Conservation (phyloP, 1,284 basidiomycete genomes). For the Apiotrichum sp. region DNA sequence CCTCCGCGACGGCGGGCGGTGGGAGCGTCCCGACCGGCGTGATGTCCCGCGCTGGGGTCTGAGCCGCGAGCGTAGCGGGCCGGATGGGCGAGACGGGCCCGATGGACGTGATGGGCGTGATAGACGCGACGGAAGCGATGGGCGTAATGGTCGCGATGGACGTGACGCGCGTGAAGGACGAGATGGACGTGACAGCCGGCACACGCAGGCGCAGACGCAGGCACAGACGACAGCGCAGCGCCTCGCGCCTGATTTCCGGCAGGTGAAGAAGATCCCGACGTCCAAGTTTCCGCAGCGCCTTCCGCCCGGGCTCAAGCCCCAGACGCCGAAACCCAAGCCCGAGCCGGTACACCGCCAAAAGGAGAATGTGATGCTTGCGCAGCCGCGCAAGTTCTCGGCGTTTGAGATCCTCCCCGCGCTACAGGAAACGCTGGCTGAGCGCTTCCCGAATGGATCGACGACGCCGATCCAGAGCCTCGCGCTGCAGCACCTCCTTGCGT, state of each 20-base stretch:
- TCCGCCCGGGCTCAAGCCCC: not conserved
- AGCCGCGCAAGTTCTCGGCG: constrained; percentile 19
- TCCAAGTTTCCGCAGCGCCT: not conserved
- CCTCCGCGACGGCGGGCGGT: not conserved
- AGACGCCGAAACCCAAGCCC: not conserved
- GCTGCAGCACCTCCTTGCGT: constrained; percentile 55
- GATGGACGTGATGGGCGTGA: no score
- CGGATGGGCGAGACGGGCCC: no score
- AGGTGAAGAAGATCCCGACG: no score
- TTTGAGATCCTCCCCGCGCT: constrained; percentile 56
- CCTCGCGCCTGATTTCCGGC: not conserved
- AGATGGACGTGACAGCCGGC: not conserved
- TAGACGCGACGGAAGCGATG: no score
- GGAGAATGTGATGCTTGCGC: constrained; percentile 10
- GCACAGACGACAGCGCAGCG: constrained; percentile 1
- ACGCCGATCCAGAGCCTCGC: constrained; percentile 70
- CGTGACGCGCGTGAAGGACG: not conserved
- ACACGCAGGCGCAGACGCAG: not conserved
- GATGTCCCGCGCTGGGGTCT: no score
- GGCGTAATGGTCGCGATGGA: not conserved
- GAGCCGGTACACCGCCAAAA: constrained; percentile 4
- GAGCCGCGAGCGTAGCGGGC: no score
- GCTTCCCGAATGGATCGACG: constrained; percentile 50
- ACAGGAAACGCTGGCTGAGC: constrained; percentile 53
- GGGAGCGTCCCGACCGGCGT: no score